phyloP scores from a whole-genome alignment of 305 asterid species.

The Solanum hybrid region DNA sequence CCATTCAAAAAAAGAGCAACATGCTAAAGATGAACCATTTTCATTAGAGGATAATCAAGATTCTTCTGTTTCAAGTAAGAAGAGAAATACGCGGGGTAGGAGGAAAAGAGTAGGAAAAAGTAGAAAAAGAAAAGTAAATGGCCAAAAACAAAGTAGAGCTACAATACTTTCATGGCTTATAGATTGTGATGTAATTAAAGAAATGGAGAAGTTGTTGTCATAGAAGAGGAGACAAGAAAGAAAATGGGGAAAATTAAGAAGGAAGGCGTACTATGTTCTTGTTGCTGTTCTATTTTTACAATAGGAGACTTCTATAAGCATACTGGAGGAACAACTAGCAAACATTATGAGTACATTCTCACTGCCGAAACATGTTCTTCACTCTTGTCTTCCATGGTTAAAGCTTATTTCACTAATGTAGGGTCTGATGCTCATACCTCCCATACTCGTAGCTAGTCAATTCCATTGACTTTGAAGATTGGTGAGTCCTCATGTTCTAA shows the following conservation, averaged over 20 bases:
- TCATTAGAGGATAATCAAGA: neutral
- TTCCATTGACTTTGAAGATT: too few species aligned
- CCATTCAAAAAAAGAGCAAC: neutral
- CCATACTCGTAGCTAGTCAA: too few species aligned
- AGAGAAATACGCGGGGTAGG: neutral
- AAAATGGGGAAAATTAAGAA: too few species aligned
- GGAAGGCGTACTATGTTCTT: neutral
- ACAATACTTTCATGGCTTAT: too few species aligned
- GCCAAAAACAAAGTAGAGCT: neutral
- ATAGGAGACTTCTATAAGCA: neutral
- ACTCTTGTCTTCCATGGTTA: neutral
- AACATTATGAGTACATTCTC: neutral
- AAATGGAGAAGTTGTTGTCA: too few species aligned
- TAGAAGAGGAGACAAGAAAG: too few species aligned
- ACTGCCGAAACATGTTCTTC: neutral
- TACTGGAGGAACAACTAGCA: neutral
- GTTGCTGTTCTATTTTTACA: neutral
- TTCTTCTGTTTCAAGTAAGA: neutral
- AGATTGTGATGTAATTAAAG: too few species aligned
- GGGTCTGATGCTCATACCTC: too few species aligned
- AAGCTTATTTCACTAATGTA: too few species aligned
- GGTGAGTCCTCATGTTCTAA: too few species aligned
- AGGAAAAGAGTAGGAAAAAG: neutral
- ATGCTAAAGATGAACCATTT: neutral
- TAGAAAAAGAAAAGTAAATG: neutral